Percentiles rank a stretch among this genome's conserved stretches.
Evolutionary conservation across 495 filamentous ascomycete genomes (phyloP).

Genomic region (Podospora didyma): DNA sequence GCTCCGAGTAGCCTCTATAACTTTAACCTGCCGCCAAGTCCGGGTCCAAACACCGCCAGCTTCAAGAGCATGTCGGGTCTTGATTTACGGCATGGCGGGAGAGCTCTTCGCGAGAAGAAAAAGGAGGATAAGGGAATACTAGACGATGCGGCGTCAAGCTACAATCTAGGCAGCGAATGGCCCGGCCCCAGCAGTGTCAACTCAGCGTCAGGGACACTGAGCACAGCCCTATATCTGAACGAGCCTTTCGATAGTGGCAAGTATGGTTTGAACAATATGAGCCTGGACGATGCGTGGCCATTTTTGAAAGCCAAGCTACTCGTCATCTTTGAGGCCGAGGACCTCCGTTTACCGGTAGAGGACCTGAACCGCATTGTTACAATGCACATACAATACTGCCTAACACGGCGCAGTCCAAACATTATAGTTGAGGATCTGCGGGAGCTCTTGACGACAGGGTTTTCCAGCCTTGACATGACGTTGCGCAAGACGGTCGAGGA

Average conservation of each 20-base stretch:
- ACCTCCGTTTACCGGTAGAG: slow-evolving; percentile 83
- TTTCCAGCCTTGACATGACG: slow-evolving; percentile 78
- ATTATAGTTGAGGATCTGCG: slow-evolving; percentile 74
- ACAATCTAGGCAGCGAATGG: slow-evolving; percentile 42
- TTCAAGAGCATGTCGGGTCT: slow-evolving; percentile 67
- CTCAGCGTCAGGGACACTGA: slow-evolving; percentile 30
- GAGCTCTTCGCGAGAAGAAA: slow-evolving; percentile 83
- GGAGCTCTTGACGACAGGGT: slow-evolving; percentile 77
- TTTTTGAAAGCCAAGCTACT: slow-evolving; percentile 87
- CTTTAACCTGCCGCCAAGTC: slow-evolving; percentile 62
- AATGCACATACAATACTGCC: slow-evolving; percentile 73
- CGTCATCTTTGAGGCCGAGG: slow-evolving; percentile 88
- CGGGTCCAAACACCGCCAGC: slow-evolving; percentile 65
- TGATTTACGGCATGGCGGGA: slow-evolving; percentile 80
- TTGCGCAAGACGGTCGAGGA: slow-evolving; percentile 75
- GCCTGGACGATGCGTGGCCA: slow-evolving; percentile 90
- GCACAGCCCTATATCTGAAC: slow-evolving; percentile 35
- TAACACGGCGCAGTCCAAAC: slow-evolving; percentile 61
- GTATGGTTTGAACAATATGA: slow-evolving; percentile 76
- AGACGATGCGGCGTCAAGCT: slow-evolving; percentile 35
- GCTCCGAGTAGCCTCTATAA: slow-evolving; percentile 81
- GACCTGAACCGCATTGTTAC: slow-evolving; percentile 87
- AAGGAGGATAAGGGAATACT: slow-evolving; percentile 70
- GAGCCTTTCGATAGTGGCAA: slow-evolving; percentile 47
- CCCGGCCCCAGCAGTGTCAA: slow-evolving; percentile 48